Percentiles rank a stretch among this genome's conserved stretches.
phyloP scores from a whole-genome alignment of 495 filamentous ascomycete genomes.

The Hypoxylon lenormandii region DNA sequence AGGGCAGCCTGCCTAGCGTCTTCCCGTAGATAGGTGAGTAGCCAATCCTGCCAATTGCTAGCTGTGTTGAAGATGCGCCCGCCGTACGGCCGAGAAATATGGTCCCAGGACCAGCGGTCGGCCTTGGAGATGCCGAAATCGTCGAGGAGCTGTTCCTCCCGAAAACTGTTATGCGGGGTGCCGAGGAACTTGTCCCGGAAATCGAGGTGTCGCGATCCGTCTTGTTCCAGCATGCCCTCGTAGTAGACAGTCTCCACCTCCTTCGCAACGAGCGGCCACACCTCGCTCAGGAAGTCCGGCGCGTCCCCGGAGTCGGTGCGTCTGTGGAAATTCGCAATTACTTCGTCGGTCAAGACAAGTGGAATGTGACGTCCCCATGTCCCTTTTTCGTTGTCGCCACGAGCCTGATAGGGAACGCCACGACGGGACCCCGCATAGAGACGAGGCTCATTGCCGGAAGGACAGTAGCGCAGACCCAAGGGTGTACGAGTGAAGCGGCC shows the following conservation, averaged over 20 bases:
- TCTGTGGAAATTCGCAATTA: constrained; percentile 31
- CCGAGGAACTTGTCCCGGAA: not conserved
- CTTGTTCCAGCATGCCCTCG: constrained; percentile 25
- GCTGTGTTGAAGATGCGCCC: not conserved
- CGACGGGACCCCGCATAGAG: constrained; percentile 41
- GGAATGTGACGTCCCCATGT: constrained; percentile 35
- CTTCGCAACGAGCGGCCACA: constrained; percentile 40
- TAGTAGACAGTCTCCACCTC: constrained; percentile 45
- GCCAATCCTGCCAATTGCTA: constrained; percentile 15
- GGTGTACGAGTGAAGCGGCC: constrained; percentile 8
- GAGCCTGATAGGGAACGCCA: constrained; percentile 42
- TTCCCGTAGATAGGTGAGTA: constrained; percentile 20
- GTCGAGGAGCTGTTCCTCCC: constrained; percentile 27
- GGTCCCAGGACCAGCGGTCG: constrained; percentile 30
- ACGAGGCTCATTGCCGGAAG: constrained; percentile 40
- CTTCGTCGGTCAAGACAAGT: constrained; percentile 32
- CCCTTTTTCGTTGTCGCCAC: constrained; percentile 40
- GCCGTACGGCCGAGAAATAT: not conserved
- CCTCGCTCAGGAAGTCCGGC: constrained; percentile 34
- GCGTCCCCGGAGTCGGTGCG: constrained; percentile 25
- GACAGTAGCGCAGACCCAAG: constrained; percentile 12
- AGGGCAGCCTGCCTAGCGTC: constrained; percentile 21
- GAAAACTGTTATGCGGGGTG: constrained; percentile 21
- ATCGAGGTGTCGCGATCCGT: not conserved
- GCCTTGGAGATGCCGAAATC: constrained; percentile 12